phyloP scores from a whole-genome alignment of 2,329 filamentous ascomycete genomes.

The Plenodomus tracheiphilus region DNA sequence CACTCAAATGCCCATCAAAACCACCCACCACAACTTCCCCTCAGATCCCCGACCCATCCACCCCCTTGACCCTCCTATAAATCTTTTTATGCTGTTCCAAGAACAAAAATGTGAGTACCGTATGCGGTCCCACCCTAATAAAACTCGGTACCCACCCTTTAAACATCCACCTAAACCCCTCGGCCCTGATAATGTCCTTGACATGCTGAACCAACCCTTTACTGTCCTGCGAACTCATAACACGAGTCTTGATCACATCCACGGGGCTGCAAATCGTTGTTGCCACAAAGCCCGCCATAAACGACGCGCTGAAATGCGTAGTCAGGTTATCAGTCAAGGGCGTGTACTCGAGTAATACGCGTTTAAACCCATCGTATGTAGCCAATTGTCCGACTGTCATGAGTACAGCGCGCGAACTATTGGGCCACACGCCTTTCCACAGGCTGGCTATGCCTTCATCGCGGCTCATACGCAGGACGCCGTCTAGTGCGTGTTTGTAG shows the following conservation, averaged over 20 bases:
- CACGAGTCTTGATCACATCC: slow-evolving; percentile 85
- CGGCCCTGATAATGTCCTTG: slow-evolving; percentile 67
- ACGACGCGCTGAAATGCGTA: slow-evolving; percentile 77
- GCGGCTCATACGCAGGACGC: slow-evolving; percentile 81
- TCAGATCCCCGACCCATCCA: slow-evolving; percentile 10
- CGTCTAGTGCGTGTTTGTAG: slow-evolving; percentile 87
- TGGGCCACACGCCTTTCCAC: slow-evolving; percentile 85
- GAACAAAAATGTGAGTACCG: slow-evolving; percentile 84
- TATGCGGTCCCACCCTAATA: slow-evolving; percentile 71
- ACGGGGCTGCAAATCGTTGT: slow-evolving; percentile 84
- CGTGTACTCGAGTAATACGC: slow-evolving; percentile 66
- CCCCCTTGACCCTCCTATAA: slow-evolving; percentile 55
- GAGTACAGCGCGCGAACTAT: slow-evolving; percentile 77
- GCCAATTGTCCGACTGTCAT: slow-evolving; percentile 87
- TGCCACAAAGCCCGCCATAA: slow-evolving; percentile 79
- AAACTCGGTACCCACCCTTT: slow-evolving; percentile 87
- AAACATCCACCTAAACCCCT: slow-evolving; percentile 83
- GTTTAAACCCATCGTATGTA: slow-evolving; percentile 83
- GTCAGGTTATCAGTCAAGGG: slow-evolving; percentile 68
- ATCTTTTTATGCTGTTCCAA: slow-evolving; percentile 83
- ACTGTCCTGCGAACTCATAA: slow-evolving; percentile 70
- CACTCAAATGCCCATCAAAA: too few species aligned
- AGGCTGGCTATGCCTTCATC: slow-evolving; percentile 77
- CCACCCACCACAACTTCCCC: not conserved
- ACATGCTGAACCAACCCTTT: slow-evolving; percentile 64